Base-by-base conservation (phyloP, 2,329 filamentous ascomycete genomes). In the Aspergillus fumigatiaffinis region DNA sequence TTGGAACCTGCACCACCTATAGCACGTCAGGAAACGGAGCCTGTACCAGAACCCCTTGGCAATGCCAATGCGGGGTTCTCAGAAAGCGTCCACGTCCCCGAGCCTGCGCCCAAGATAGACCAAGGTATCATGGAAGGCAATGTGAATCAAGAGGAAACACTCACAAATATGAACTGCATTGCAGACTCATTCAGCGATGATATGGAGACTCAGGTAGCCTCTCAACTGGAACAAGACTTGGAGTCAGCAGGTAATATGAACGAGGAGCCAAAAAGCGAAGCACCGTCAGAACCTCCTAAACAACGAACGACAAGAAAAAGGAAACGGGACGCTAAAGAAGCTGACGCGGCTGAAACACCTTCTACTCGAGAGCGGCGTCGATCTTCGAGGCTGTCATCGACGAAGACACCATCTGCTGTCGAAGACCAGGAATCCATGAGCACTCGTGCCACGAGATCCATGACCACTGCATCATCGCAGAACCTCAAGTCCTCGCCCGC, bases 191-290 rank as follows among this genome's bases (percentile, higher is more conserved):
- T 71, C 50, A 71, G 71, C 42, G 74, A 78, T 56, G 74, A 78
- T 29, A 68, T 76, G 58, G 76, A 79, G 50, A 69, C 71, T 12
- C 74, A 78, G 56, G 72, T 76, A 55, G 76, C 75, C 10, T 79
- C 77, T 21, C 77, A 79, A 59, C 65, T 79, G 5, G 75, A 74
- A 53, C 74, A 77, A 58, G 77, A 79, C 58, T 63, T 79, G 46
- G 74, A 74, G 47, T 61, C 71, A 25, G 73, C 73, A 7, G 68
- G 71, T n/a, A 71, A 76, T 60, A 54, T 66, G 28, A 58, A 67
- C 32, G 64, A 62, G 2, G 53, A 55, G 3, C 20, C 49, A 10
- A 50, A 64, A 5, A 42, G 38, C 2, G 56, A 60, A 21, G 53
- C 60, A 26, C 41, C 5, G 32, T 25, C 28, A 42, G 52, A 60